Evolutionary conservation across 257 asterid genomes (phyloP).

Genomic region (Striga asiatica): DNA sequence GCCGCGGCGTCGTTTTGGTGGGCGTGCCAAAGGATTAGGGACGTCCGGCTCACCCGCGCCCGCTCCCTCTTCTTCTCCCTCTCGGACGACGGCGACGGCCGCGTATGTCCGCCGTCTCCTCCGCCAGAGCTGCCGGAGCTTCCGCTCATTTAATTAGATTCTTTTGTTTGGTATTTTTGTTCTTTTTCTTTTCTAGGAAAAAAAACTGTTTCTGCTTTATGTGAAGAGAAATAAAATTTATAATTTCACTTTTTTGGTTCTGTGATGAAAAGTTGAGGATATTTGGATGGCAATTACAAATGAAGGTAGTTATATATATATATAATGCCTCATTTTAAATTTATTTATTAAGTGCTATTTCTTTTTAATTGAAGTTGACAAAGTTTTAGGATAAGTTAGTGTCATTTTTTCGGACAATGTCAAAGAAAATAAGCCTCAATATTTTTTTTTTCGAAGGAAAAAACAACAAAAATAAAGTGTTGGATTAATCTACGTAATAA

Average conservation of each 20-base stretch:
- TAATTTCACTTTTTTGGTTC: neutral
- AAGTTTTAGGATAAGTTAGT: no score
- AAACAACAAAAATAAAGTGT: no score
- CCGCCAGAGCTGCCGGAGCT: constrained; percentile 45
- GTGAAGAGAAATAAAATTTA: neutral
- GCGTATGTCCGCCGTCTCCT: constrained; percentile 24
- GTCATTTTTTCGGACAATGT: no score
- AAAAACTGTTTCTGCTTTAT: neutral
- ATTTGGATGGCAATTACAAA: no score
- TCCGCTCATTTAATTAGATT: constrained; percentile 44
- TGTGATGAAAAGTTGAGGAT: neutral
- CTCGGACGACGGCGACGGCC: constrained; percentile 18
- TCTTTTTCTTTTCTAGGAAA: no score
- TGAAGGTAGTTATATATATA: no score
- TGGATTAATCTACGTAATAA: no score
- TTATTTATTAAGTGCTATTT: no score
- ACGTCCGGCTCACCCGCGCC: constrained; percentile 83
- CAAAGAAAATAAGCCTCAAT: no score
- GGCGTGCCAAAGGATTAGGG: constrained; percentile 85
- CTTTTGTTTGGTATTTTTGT: neutral
- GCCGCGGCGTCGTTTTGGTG: constrained; percentile 78
- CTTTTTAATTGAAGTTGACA: no score
- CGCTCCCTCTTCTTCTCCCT: constrained; percentile 59
- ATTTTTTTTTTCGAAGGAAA: no score
- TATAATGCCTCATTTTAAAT: no score